Conservation (phyloP, 2,329 filamentous ascomycete genomes). For the Diaporthe australafricana region DNA sequence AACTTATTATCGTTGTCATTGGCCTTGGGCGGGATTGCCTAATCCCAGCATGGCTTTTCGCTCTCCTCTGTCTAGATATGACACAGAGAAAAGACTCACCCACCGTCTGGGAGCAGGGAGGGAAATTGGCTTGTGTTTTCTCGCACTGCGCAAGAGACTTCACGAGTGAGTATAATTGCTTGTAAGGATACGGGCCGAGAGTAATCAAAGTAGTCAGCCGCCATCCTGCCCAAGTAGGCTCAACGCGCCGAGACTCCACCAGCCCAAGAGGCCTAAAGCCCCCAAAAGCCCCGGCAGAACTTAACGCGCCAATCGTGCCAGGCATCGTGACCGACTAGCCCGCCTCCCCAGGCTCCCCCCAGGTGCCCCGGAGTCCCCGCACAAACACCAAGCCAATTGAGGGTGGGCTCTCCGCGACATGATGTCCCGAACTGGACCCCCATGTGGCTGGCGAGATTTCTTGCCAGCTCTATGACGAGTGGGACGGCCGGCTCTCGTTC, state of each 20-base stretch:
- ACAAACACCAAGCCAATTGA: constrained; percentile 7
- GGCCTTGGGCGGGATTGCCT: neutral
- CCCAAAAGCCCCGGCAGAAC: neutral
- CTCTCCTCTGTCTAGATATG: neutral
- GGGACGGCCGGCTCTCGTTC: neutral
- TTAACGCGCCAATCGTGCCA: constrained; percentile 21
- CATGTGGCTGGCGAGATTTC: neutral
- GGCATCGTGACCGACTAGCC: constrained; percentile 21
- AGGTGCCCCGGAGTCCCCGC: constrained; percentile 1
- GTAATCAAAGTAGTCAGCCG: neutral
- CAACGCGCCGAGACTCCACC: neutral
- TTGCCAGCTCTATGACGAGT: neutral
- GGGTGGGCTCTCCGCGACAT: constrained; percentile 10
- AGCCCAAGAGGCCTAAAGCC: constrained; percentile 40
- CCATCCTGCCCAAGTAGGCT: neutral
- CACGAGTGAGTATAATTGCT: too few species aligned
- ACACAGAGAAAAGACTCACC: neutral
- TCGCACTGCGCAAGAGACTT: neutral
- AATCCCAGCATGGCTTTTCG: neutral
- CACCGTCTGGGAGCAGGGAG: neutral
- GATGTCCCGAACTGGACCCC: constrained; percentile 14
- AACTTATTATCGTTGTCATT: neutral
- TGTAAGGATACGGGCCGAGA: neutral
- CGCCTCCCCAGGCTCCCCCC: neutral
- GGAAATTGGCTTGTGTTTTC: neutral